Evolutionary conservation across 345 rosid species (phyloP), one percentile per base, ranked within the genome.

Genomic region (Pugionium dolabratum): DNA sequence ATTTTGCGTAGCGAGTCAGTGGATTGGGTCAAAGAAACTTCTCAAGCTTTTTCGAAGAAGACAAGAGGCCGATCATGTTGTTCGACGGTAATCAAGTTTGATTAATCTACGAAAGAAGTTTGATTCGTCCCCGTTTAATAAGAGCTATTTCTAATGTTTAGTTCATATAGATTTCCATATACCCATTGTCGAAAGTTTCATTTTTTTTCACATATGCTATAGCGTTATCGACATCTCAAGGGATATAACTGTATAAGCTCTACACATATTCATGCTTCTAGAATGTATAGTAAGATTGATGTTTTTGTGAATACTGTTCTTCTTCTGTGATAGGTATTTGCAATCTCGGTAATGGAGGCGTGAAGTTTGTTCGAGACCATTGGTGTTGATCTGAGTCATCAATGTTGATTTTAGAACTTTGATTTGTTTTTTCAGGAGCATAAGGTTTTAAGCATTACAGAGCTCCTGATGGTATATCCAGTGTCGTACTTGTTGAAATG

Each of bases 391-490:
- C 28, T 43, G 40, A 57, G 2, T 33, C 10, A 11, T 29, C 27
- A 45, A 34, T 47, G 2, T 41, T 2, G 6, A 6, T 5, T 5
- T 18, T 47, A 6, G 0, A 64, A 46, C 5, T 44, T 35, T 37
- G 41, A 4, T 7, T 8, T 71, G 18, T 42, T 8, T 31, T 18
- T 64, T 2, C 80, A 92, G 98, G 82, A 75, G 75, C 64, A 87
- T 92, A 7, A 87, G 98, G 77, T 92, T 80, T 4, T 93, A 89
- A 78, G 89, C 98, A 39, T 91, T 92, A 39, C 93, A 89, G 72
- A 86, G 98, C 83, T 73, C 95, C 96, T 31, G 91, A 92, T 72
- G 98, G 89, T 78, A 92, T 92, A 69, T 92, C 98, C 0, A 92
- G 98, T 54, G 95, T 92, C 4, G 93, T 92, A 9, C 88, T 89